Evolutionary conservation across 1,284 basidiomycete species (phyloP), one percentile per base, ranked within the genome.

Genomic region (Sphagnurus paluster): DNA sequence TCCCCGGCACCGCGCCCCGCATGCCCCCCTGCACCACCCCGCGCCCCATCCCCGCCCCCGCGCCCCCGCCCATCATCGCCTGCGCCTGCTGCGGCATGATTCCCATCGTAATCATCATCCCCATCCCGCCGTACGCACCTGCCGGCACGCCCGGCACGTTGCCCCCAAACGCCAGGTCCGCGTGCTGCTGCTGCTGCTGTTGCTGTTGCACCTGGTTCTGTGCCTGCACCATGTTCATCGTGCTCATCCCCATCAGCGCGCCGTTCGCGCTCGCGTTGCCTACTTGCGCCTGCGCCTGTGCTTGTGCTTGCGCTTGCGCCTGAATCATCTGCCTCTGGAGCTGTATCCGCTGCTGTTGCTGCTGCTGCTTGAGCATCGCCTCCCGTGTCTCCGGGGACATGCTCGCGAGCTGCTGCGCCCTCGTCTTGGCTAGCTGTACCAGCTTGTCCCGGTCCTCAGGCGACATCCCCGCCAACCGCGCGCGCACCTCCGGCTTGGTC

Each of bases 151-250:
- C n/a, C n/a, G n/a, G n/a, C n/a, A 51, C 42, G 21, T 47, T 44
- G 11, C 41, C 45, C 14, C 37, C 44, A 14, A 47, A 46, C 0
- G 42, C 2, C 39, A 43, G 21, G 7, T 47, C 48, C 9, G 39
- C 28, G 7, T 53, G 51, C 19, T 61, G 61, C 25, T 57, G 56
- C 7, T 56, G 61, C 21, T 57, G 53, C 23, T 46, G 52, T 21
- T 49, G 59, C 16, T 62, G 60, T 50, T 67, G 64, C 40, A 61
- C 65, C 35, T 62, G 61, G 16, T 63, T 59, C 17, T 58, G 55
- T 41, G 53, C 55, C 40, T 50, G 56, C 38, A 28, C 37, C 3
- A 50, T 28, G 23, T 40, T 40, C 47, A 53, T 44, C 35, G 44
- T 36, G 16, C 44, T 49, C 50, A 53, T 47, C 10, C 33, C 39